Percentiles rank a stretch among this genome's conserved stretches.
Conservation (phyloP, 768 basidiomycete genomes). For the Amanita phalloides region DNA sequence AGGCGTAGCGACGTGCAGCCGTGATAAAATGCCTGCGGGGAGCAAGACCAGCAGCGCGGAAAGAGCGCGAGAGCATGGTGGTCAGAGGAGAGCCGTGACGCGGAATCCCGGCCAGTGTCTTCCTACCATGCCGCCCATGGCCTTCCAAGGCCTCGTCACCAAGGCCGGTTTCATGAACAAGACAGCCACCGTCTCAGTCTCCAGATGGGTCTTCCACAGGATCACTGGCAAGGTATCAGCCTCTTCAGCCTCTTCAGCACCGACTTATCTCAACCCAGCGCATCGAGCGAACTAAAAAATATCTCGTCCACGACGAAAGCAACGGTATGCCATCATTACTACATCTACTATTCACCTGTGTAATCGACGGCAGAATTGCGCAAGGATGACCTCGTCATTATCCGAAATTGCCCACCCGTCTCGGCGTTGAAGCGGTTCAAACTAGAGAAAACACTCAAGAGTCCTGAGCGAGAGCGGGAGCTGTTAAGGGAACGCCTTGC, state of each 20-base stretch:
- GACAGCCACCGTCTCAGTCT: conserved; percentile 76
- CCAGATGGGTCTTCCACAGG: conserved; percentile 61
- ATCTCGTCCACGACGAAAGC: conserved; percentile 61
- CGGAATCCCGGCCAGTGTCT: neutral
- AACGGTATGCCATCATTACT: conserved; percentile 39
- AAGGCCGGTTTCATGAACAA: conserved; percentile 79
- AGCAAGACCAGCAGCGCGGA: conserved; percentile 40
- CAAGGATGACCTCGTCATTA: conserved; percentile 59
- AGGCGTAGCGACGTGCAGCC: conserved; percentile 30
- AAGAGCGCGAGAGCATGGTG: conserved; percentile 53
- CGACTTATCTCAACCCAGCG: conserved; percentile 29
- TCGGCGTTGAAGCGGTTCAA: conserved; percentile 73
- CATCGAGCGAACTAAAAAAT: conserved; percentile 69
- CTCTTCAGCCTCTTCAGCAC: neutral
- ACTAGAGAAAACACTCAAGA: conserved; percentile 54
- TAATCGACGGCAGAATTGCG: conserved; percentile 38
- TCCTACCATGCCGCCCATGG: conserved; percentile 64
- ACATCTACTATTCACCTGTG: neutral
- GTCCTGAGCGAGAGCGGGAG: conserved; percentile 56
- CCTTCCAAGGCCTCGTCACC: conserved; percentile 64
- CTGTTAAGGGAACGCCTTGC: conserved; percentile 17
- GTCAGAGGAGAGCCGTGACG: neutral
- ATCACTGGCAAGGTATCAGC: conserved; percentile 62
- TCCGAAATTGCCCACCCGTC: conserved; percentile 74
- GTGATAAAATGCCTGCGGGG: conserved; percentile 21